Evolutionary conservation across 2,329 filamentous ascomycete species (phyloP), one percentile per base, ranked within the genome.

Genomic region (Paraphoma chrysanthemicola): DNA sequence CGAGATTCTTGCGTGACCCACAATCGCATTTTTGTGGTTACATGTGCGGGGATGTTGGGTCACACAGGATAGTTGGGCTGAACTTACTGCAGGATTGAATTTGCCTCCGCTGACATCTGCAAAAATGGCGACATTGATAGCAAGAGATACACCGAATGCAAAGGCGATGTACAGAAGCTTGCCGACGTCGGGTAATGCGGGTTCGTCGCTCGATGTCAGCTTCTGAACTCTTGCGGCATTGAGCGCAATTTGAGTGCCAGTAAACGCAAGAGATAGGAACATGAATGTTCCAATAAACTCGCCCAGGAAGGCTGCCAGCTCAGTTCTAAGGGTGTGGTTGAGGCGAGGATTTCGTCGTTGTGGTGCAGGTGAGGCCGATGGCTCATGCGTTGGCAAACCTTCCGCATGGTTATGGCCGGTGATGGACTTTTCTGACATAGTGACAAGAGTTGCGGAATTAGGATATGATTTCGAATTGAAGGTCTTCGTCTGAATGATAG

Each of bases 241-340:
- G 50, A 84, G 83, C 59, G 80, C 77, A 18, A 85, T 76, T 68
- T 86, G 83, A 11, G 71, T 71, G 23, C 68, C 69, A 17, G 68
- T 56, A 48, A 74, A 74, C 3, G 72, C 69, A 36, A 75, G 60
- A 31, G 67, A 71, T 18, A 82, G 69, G 64, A 82, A 82, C 58
- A 82, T 73, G 60, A 81, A 79, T 0, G 79, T 80, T 44, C 80
- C 80, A 45, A 78, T 71, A 51, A 81, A 78, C 51, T 82, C 80
- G 36, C 80, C 80, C 6, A 79, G 41, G 41, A 71, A 70, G 10
- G 69, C 67, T 2, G 61, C 53, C 10, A 63, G 17, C 41, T 72
- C 71, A 8, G 57, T 62, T 5, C 65, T 63, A 31, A 68, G 6
- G 30, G 29, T 28, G 12, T 64, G 57, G 36, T 36, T 36, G 33